Evolutionary conservation across 306 rosid species (phyloP).

Genomic region (Leucaena leucocephala): DNA sequence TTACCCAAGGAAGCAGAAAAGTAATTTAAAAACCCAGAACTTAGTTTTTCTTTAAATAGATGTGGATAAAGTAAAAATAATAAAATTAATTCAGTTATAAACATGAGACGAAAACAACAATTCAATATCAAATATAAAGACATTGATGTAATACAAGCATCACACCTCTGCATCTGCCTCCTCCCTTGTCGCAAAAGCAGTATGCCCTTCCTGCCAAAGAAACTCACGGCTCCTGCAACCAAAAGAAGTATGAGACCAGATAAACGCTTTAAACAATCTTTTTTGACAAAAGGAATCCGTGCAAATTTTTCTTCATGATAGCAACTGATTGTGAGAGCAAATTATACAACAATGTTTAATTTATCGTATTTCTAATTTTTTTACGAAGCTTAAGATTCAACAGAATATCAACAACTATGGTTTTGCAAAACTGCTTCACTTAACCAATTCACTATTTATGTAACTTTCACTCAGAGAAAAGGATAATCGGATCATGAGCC

Average conservation of each 20-base stretch:
- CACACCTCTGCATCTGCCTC: constrained; percentile 94
- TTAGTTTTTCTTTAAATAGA: constrained; percentile 9
- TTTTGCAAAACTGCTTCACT: neutral
- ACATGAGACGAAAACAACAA: constrained; percentile 1
- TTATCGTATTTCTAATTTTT: neutral
- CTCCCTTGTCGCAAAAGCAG: constrained; percentile 90
- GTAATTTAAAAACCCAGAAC: neutral
- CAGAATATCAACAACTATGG: neutral
- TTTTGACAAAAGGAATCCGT: neutral
- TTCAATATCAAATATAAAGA: neutral
- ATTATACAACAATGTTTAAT: neutral
- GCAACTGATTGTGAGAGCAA: constrained; percentile 18
- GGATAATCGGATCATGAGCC: neutral
- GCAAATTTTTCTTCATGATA: neutral
- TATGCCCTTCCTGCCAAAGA: constrained; percentile 99
- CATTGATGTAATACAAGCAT: constrained; percentile 2
- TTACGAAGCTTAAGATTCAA: constrained; percentile 1
- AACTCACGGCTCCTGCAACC: constrained; percentile 92
- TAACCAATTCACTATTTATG: neutral
- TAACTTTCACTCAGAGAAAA: constrained; percentile 16
- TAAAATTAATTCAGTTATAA: constrained; percentile 19
- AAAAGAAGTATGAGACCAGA: constrained; percentile 26
- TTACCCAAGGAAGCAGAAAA: neutral
- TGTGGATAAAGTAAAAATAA: neutral
- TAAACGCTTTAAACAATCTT: neutral